A percentile compares a stretch with the other conserved stretches of the same genome.
Conservation (phyloP, 129 eudicot species). For the Cynara cardunculus region DNA sequence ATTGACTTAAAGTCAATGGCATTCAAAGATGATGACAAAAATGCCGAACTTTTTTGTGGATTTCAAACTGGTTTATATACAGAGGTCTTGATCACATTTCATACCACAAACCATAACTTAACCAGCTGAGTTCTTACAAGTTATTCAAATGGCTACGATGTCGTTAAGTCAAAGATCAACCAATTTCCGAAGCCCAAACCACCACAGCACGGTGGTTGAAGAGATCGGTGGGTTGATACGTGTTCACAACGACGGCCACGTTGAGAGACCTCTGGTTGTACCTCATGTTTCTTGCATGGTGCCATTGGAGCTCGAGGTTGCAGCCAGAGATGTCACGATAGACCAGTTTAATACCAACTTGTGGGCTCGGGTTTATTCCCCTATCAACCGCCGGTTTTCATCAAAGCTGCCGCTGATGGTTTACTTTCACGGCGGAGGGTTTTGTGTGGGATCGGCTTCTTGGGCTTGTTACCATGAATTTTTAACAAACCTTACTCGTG, state of each 20-base stretch:
- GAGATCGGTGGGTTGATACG: conserved; percentile 53
- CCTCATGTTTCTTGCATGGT: conserved; percentile 37
- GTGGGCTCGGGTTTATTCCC: conserved; percentile 57
- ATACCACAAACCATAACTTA: conserved; percentile 19
- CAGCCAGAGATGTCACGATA: conserved; percentile 37
- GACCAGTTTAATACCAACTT: conserved; percentile 29
- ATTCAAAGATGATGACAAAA: conserved; percentile 3
- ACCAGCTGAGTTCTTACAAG: background rate
- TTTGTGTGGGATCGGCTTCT: conserved; percentile 68
- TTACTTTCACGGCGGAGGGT: conserved; percentile 71
- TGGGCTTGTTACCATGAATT: conserved; percentile 66
- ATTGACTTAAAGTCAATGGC: conserved; percentile 23
- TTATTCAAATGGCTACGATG: conserved; percentile 17
- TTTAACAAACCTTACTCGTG: conserved; percentile 37
- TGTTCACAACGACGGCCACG: conserved; percentile 47
- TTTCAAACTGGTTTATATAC: conserved; percentile 14
- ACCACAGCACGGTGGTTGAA: conserved; percentile 33
- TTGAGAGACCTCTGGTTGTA: conserved; percentile 46
- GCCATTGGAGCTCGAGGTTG: conserved; percentile 33
- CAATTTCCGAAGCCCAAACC: background rate
- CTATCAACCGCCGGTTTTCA: conserved; percentile 8
- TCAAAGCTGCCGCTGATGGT: conserved; percentile 42
- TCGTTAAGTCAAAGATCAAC: conserved; percentile 29
- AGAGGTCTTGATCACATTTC: conserved; percentile 13
- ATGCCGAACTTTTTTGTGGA: background rate